Evolutionary conservation across 177 flowering plant genomes (phyloP), one percentile per base, ranked within the genome.

Genomic region (Telopea speciosissima): DNA sequence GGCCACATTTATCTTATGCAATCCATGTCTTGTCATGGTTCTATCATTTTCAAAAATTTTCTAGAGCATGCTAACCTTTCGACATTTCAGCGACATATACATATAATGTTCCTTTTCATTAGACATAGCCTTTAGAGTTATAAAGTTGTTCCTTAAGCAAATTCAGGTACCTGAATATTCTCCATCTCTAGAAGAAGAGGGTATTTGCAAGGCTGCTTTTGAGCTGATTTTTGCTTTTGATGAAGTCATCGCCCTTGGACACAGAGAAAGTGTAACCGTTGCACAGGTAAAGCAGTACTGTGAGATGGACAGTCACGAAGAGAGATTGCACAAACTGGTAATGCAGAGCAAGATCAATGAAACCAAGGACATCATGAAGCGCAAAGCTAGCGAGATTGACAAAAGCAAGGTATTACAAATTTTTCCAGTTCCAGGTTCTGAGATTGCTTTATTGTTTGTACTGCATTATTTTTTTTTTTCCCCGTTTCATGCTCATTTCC

Each of bases 261-360:
- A 95, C 89, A 95, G 84, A 84, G 99, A 95, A 83, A 89, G 82
- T 86, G 93, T 94, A 42, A 89, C 93, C 16, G 86, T 88, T 82
- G 85, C 96, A 22, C 97, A 90, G 76, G 97, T 94, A 67, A 92
- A 87, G 80, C 97, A 94, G 73, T 94, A 90, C 79, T 92, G 97
- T 87, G 99, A 94, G 78, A 94, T 94, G 99, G 99, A 94, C 77
- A 94, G 99, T 81, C 97, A 92, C 58, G 99, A 94, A 79, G 98
- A 94, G 73, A 89, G 81, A 78, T 74, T 94, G 85, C 93, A 92
- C 79, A 92, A 90, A 80, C 80, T 94, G 73, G 91, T 94, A 25
- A 24, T 85, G 79, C 93, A 88, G 78, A 94, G 93, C 82, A 94
- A 94, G 85, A 92, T 94, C 68, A 89, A 90, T 78, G 99, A 94